Evolutionary conservation across 768 basidiomycete species (phyloP), one percentile per base, ranked within the genome.

Genomic region (Rickenella mellea): DNA sequence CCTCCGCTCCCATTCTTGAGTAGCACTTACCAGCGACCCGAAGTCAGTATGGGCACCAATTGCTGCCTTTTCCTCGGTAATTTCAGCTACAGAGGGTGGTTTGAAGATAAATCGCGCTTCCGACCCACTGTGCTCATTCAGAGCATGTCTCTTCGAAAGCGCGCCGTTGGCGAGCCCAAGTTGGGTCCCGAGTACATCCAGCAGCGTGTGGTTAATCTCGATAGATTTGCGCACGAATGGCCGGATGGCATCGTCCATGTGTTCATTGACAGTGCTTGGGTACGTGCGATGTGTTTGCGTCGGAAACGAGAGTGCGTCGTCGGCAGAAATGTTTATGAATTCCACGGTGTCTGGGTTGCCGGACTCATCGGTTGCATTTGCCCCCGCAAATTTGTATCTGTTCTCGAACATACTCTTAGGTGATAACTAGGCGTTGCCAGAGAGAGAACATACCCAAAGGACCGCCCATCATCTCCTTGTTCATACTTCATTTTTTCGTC

Each of bases 401-500:
- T n/a, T n/a, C n/a, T n/a, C n/a, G n/a, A n/a, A 45, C 6, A 17
- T 3, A 29, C 5, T 17, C 12, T 14, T 6, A 3, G 12, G 6
- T 8, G 0, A n/a, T 32, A 20, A 32, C 0, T 1, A 3, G 6
- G 15, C 12, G 27, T 39, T 12, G 5, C 24, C 5, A 21, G 26
- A 41, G 22, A 33, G 33, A 11, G 22, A 17, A 48, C 47, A 15
- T 35, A 55, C 67, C 68, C 68, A 35, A 62, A 68, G 2, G 68
- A 67, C n/a, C 48, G 47, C 0, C 68, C 69, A 1, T 41, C 46
- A 29, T 68, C 64, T 0, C 68, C 71, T 35, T 68, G 67, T 50
- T 70, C 69, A 38, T 53, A 72, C 40, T 56, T 53, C 51, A 65
- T 43, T 51, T 68, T 69, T 42, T 71, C 71, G 7, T 62, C 65